phyloP scores from a whole-genome alignment of 2,329 filamentous ascomycete species.

The Penicillium thymicola region DNA sequence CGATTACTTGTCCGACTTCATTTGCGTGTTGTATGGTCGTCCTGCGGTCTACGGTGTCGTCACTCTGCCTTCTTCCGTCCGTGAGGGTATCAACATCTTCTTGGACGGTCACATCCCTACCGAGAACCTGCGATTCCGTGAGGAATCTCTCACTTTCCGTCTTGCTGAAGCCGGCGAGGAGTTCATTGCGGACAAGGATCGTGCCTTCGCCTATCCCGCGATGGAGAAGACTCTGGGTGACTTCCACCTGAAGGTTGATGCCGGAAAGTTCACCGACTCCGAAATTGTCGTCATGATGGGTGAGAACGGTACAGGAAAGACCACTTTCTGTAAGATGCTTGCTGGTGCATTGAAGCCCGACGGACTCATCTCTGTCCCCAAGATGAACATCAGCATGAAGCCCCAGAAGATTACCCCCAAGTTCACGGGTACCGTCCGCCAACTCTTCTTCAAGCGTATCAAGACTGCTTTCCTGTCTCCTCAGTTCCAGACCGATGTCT shows the following conservation, averaged over 20 bases:
- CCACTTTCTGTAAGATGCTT: conserved; percentile 94
- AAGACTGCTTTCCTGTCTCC: conserved; percentile 93
- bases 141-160: conserved; percentile 94
- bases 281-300: conserved; percentile 99
- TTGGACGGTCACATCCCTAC: conserved; percentile 96
- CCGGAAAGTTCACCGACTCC: conserved; percentile 90
- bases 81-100: conserved; percentile 99
- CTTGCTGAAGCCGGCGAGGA: conserved; percentile 88
- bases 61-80: conserved; percentile 89
- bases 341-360: conserved; percentile 93
- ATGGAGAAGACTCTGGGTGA: conserved; percentile 92
- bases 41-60: conserved; percentile 97
- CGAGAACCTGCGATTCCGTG: conserved; percentile 96
- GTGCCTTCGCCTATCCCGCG: conserved; percentile 79
- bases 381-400: conserved; percentile 99
- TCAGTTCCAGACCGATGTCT: conserved; percentile 98
- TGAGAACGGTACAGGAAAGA: conserved; percentile 99
- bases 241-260: conserved; percentile 79
- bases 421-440: conserved; percentile 92
- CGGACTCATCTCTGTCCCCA: conserved; percentile 69
- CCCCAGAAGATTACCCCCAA: conserved; percentile 99
- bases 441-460: conserved; percentile 99
- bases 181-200: conserved; percentile 76
- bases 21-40: conserved; percentile 94
- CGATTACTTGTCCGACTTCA: conserved; percentile 97